Evolutionary conservation across 208 protist species (phyloP).

Genomic region (Trypanosoma boissoni): DNA sequence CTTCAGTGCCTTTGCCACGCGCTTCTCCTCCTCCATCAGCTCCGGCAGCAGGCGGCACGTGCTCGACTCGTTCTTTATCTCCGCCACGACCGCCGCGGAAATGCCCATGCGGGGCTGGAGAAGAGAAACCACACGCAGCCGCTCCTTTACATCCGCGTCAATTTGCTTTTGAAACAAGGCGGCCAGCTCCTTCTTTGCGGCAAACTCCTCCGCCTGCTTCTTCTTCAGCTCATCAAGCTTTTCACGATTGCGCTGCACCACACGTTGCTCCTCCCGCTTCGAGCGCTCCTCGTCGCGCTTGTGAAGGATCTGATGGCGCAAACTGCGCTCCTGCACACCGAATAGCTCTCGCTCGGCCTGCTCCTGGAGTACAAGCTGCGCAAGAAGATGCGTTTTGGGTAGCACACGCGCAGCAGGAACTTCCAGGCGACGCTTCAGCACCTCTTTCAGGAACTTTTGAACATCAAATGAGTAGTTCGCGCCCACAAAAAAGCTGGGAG

Average conservation of each 20-base stretch:
- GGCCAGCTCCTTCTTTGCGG: slow-evolving; percentile 30
- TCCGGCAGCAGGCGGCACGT: slow-evolving; percentile 43
- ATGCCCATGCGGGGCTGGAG: slow-evolving; percentile 56
- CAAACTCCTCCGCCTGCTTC: slow-evolving; percentile 55
- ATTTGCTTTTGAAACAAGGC: slow-evolving; percentile 29
- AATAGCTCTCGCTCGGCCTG: slow-evolving; percentile 38
- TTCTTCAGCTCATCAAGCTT: slow-evolving; percentile 49
- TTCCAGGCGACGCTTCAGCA: slow-evolving; percentile 41
- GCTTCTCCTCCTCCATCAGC: slow-evolving; percentile 69
- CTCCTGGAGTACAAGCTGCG: slow-evolving; percentile 51
- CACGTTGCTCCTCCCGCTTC: slow-evolving; percentile 42
- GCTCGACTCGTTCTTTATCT: slow-evolving; percentile 41
- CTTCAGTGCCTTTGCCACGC: slow-evolving; percentile 49
- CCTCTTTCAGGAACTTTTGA: slow-evolving; percentile 56
- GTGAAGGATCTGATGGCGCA: slow-evolving; percentile 41
- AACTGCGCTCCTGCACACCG: slow-evolving; percentile 39
- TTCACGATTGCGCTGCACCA: slow-evolving; percentile 26
- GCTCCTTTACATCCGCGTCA: slow-evolving; percentile 54
- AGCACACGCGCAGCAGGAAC: slow-evolving; percentile 48
- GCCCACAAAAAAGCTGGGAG: background rate
- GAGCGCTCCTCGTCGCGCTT: slow-evolving; percentile 44
- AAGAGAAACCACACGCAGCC: slow-evolving; percentile 35
- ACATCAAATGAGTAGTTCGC: slow-evolving; percentile 37
- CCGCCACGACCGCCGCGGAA: slow-evolving; percentile 34
- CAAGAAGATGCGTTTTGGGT: slow-evolving; percentile 58